Evolutionary conservation across 108 stramenopile species (phyloP).

Genomic region (Ochromonas danica): DNA sequence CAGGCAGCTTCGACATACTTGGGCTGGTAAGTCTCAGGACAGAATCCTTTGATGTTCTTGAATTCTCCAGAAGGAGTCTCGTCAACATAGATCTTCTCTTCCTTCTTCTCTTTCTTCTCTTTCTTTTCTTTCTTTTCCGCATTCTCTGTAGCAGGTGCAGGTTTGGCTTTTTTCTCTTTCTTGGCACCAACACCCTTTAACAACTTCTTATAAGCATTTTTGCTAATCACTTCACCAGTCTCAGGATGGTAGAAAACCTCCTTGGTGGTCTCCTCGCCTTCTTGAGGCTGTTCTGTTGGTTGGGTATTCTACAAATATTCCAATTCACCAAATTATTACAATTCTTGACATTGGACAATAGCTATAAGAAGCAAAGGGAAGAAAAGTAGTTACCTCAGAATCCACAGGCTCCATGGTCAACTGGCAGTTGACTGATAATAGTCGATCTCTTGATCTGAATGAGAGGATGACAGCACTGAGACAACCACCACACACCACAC

Average conservation of each 20-base stretch:
- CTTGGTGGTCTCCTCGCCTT: neutral
- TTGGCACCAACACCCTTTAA: constrained; percentile 25
- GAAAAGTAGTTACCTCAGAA: no score
- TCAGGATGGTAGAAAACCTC: constrained; percentile 11
- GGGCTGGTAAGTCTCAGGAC: constrained; percentile 90
- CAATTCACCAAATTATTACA: no score
- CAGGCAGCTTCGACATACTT: constrained; percentile 91
- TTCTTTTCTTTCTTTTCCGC: constrained; percentile 36
- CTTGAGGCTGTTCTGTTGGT: no score
- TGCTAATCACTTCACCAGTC: constrained; percentile 21
- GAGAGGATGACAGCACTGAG: no score
- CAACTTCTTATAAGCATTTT: constrained; percentile 22
- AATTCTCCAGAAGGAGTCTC: constrained; percentile 45
- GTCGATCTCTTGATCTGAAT: no score
- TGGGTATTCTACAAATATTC: no score
- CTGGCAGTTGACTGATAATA: no score
- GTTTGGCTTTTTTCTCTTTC: constrained; percentile 40
- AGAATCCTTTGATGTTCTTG: constrained; percentile 55
- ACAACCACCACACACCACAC: no score
- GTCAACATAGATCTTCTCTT: constrained; percentile 25
- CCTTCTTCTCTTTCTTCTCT: constrained; percentile 11
- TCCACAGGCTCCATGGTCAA: no score
- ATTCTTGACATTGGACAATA: no score
- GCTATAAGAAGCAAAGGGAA: no score
- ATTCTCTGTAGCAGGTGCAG: neutral